Conservation (phyloP, 805 yeast genomes). For the Candida ficus region DNA sequence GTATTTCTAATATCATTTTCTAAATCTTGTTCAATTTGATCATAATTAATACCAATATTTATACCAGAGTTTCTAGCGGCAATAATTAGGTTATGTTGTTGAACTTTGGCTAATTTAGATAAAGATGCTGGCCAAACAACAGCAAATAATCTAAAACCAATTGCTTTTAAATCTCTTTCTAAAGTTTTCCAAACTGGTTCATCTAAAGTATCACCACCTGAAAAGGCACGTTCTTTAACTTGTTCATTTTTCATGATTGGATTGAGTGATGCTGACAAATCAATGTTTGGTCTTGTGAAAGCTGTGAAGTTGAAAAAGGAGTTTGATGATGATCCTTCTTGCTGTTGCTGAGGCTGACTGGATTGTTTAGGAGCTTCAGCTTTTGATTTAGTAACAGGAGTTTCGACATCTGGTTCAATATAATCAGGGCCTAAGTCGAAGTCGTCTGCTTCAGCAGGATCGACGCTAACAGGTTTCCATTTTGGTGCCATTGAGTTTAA, state of each 20-base stretch:
- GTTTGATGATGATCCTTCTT: slow-evolving; percentile 4
- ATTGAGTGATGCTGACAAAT: slow-evolving; percentile 25
- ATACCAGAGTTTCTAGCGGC: slow-evolving; percentile 27
- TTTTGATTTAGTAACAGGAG: slow-evolving; percentile 4
- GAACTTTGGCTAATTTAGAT: slow-evolving; percentile 25
- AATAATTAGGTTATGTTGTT: slow-evolving; percentile 25
- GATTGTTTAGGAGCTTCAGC: not conserved
- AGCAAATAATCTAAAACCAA: slow-evolving; percentile 36
- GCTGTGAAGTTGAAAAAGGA: slow-evolving; percentile 26
- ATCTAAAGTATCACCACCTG: slow-evolving; percentile 69
- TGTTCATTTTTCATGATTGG: slow-evolving; percentile 27
- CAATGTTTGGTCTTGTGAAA: slow-evolving; percentile 27
- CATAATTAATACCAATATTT: slow-evolving; percentile 26
- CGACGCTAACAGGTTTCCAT: slow-evolving; percentile 26
- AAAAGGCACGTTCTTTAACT: slow-evolving; percentile 24
- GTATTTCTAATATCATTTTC: slow-evolving; percentile 22
- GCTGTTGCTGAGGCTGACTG: not conserved
- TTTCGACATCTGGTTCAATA: slow-evolving; percentile 23
- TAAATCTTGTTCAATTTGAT: slow-evolving; percentile 24
- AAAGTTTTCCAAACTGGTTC: slow-evolving; percentile 62
- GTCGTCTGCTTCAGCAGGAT: slow-evolving; percentile 25
- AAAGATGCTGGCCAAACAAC: slow-evolving; percentile 38
- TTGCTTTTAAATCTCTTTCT: slow-evolving; percentile 39
- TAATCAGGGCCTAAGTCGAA: slow-evolving; percentile 25
- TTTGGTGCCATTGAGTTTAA: slow-evolving; percentile 5